Evolutionary conservation across 2,329 filamentous ascomycete species (phyloP).

Genomic region (Xylaria sp.): DNA sequence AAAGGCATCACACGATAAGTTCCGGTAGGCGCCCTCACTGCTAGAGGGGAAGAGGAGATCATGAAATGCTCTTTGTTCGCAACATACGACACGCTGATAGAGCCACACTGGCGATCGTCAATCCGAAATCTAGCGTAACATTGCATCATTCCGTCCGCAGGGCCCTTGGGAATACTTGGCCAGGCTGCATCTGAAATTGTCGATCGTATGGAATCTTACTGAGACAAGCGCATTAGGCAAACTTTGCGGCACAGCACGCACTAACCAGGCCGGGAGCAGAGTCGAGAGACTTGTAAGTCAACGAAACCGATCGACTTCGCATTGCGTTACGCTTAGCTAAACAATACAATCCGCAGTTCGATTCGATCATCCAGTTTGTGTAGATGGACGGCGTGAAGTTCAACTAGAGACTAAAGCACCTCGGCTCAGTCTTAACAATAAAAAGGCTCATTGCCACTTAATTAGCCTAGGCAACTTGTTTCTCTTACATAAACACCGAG

Average conservation of each 20-base stretch:
- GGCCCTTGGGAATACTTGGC: neutral
- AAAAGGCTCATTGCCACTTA: neutral
- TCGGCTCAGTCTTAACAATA: conserved; percentile 8
- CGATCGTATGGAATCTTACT: conserved; percentile 17
- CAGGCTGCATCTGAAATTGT: neutral
- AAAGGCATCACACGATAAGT: no score
- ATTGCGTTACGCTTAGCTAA: conserved; percentile 11
- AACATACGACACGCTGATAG: conserved; percentile 5
- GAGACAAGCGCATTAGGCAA: conserved; percentile 23
- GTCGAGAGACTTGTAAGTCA: neutral
- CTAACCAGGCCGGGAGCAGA: neutral
- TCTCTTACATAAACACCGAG: no score
- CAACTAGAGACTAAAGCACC: neutral
- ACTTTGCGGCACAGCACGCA: neutral
- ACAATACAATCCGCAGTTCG: neutral
- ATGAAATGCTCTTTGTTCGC: neutral
- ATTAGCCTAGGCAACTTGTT: neutral
- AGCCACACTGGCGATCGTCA: neutral
- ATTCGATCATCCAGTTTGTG: neutral
- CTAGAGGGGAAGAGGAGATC: no score
- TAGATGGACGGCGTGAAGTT: neutral
- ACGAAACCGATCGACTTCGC: neutral
- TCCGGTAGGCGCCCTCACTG: no score
- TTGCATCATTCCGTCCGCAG: conserved; percentile 21
- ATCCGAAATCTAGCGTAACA: conserved; percentile 1